phyloP scores from a whole-genome alignment of 805 yeast genomes.

The Schwanniomyces vanrijiae region DNA sequence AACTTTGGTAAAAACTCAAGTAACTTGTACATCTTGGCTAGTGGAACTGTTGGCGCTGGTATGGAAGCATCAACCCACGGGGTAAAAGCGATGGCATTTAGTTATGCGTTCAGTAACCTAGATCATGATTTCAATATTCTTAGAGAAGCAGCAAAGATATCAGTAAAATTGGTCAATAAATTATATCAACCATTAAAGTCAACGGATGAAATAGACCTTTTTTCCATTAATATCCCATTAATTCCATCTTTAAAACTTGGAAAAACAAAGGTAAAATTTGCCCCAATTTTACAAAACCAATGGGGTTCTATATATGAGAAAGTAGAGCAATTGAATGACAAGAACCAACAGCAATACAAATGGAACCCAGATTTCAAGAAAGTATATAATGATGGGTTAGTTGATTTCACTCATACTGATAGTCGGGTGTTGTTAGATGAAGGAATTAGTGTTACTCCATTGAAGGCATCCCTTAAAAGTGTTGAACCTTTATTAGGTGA shows the following conservation, averaged over 20 bases:
- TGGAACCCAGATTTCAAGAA: conserved; percentile 85
- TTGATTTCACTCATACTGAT: conserved; percentile 53
- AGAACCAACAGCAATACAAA: conserved; percentile 48
- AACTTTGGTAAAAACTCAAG: conserved; percentile 93
- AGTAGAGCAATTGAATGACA: conserved; percentile 15
- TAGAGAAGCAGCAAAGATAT: conserved; percentile 63
- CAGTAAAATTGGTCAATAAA: conserved; percentile 63
- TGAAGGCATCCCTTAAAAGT: conserved; percentile 68
- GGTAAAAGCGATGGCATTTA: conserved; percentile 72
- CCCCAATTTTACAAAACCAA: conserved; percentile 77
- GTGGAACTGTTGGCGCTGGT: conserved; percentile 97
- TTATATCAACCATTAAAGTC: conserved; percentile 59
- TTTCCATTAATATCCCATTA: conserved; percentile 83
- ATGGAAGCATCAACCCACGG: conserved; percentile 85
- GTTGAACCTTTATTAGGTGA: conserved; percentile 58
- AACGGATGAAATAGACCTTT: conserved; percentile 58
- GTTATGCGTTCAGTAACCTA: conserved; percentile 73
- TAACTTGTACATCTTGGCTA: conserved; percentile 81
- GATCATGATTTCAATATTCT: conserved; percentile 51
- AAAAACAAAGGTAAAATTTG: conserved; percentile 61
- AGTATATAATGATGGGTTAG: conserved; percentile 54
- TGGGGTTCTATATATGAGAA: conserved; percentile 69
- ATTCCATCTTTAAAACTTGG: conserved; percentile 50
- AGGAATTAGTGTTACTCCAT: conserved; percentile 51
- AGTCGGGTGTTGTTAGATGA: conserved; percentile 69